These are phyloP conservation scores for Boeremia lycopersici DNA, from an alignment of 2,329 filamentous ascomycete species.

Conservation along the genomic window DNA sequence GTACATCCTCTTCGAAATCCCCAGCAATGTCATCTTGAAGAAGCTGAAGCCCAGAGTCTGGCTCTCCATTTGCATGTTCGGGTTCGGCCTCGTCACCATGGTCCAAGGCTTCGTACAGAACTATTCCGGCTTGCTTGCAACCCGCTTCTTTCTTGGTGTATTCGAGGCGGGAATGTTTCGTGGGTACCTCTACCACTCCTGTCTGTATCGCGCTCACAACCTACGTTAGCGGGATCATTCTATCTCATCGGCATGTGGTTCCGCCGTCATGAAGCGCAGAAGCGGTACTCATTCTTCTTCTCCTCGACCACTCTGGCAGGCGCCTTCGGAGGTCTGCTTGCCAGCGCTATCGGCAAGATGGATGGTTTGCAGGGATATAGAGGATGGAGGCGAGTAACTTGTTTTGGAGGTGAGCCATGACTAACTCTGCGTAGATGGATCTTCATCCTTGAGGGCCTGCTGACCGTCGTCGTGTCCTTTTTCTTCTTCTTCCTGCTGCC, in stretches of 20 bases:
- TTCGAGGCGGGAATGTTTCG: constrained; percentile 63
- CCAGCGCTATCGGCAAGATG: constrained; percentile 90
- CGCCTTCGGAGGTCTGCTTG: constrained; percentile 85
- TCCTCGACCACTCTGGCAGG: constrained; percentile 78
- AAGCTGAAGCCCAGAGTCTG: constrained; percentile 59
- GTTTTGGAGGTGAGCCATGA: constrained; percentile 61
- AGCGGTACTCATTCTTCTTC: constrained; percentile 94
- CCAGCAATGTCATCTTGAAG: constrained; percentile 59
- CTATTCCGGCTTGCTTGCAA: constrained; percentile 77
- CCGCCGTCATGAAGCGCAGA: constrained; percentile 82
- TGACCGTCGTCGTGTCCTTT: constrained; percentile 53
- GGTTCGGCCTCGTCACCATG: constrained; percentile 77
- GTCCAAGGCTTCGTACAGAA: constrained; percentile 79
- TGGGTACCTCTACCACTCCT: too few relatives aligned
- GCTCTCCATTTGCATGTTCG: constrained; percentile 80
- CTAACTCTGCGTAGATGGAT: not conserved
- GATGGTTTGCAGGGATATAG: constrained; percentile 68
- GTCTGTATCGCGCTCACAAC: too few relatives aligned
- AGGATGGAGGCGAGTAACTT: constrained; percentile 67
- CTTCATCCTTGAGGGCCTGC: constrained; percentile 67
- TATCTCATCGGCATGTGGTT: constrained; percentile 91
- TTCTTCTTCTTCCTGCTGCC: constrained; percentile 56
- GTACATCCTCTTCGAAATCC: constrained; percentile 61
- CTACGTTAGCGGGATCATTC: too few relatives aligned
- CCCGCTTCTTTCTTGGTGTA: constrained; percentile 79